Evolutionary conservation across 2,329 filamentous ascomycete genomes (phyloP).

Genomic region (Hypoxylon sp.): DNA sequence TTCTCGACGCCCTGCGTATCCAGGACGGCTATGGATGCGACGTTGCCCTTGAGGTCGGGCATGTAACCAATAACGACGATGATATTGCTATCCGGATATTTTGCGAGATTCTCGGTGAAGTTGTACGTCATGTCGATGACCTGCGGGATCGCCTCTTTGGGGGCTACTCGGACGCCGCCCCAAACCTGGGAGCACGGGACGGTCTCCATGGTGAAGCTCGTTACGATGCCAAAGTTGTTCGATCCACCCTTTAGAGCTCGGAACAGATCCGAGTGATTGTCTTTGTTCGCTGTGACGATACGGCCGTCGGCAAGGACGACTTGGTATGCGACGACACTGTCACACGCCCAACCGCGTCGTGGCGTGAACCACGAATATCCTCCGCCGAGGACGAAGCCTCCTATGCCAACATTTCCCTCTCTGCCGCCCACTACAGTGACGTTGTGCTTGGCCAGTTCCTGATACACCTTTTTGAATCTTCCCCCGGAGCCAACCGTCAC

Average conservation of each 20-base stretch:
- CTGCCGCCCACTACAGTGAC: conserved; percentile 35
- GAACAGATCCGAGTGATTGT: conserved; percentile 18
- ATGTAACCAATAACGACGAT: not conserved
- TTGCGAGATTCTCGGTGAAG: not conserved
- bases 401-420: conserved; percentile 33
- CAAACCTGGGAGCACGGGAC: conserved; percentile 2
- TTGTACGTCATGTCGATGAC: not conserved
- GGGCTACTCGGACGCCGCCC: conserved; percentile 8
- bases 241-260: conserved; percentile 19
- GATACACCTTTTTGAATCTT: conserved; percentile 35
- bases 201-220: conserved; percentile 14
- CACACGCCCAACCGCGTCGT: conserved; percentile 52
- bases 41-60: conserved; percentile 6
- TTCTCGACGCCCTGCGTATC: conserved; percentile 6
- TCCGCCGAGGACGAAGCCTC: conserved; percentile 36
- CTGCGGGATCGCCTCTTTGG: not conserved
- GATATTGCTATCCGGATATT: not conserved
- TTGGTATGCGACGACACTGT: conserved; percentile 51
- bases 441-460: conserved; percentile 21
- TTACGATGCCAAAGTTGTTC: conserved; percentile 31
- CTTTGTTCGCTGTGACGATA: conserved; percentile 2
- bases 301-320: conserved; percentile 50
- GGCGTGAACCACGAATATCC: conserved; percentile 18
- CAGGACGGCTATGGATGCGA: conserved; percentile 1
- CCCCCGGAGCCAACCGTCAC: conserved; percentile 42